Base-by-base conservation (phyloP, 2,329 filamentous ascomycete species). In the Xylariaceae sp. region DNA sequence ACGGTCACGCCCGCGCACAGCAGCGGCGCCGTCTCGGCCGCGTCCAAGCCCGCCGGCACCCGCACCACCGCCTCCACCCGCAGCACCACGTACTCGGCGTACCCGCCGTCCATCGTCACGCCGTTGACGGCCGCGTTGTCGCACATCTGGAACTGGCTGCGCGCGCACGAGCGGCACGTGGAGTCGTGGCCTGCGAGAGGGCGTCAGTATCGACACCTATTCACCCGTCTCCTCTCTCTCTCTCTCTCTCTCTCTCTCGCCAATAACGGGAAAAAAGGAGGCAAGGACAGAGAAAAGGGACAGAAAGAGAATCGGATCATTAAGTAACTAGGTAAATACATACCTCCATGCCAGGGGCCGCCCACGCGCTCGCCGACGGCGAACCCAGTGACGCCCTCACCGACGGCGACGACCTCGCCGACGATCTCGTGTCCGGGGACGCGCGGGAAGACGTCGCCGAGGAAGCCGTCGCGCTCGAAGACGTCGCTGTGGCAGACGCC, bases 401-500 rank as follows among this genome's bases (percentile, higher is more conserved):
- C 84, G 0, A 90, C 70, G 6, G 82, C 81, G 16, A 83, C 86
- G 2, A 92, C 77, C 12, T 84, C 81, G 10, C 89, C 89, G 52
- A 92, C 81, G 32, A 88, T 75, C 70, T 92, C 89, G 72, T 93
- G 89, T 20, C 89, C 89, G 0, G 87, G 85, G 2, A 86, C 73
- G 5, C 83, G 79, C 1, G 88, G 88, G 64, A 82, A 87, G 19
- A 79, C 65, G 43, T 82, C 78, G 10, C 82, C 83, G 43, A 88
- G 74, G 3, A 72, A 65, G 20, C 84, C 84, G 2, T 67, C 45
- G 48, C 79, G 75, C 1, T 82, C 71, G 50, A 70, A 73, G 19
- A 73, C 58, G 64, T 91, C 89, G 0, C 81, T 82, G 70, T 86
- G 86, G 71, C 89, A 92, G 47, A 93, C 82, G 43, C 89, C 89